Conservation (phyloP, 306 rosid species). For the Glycyrrhiza uralensis region DNA sequence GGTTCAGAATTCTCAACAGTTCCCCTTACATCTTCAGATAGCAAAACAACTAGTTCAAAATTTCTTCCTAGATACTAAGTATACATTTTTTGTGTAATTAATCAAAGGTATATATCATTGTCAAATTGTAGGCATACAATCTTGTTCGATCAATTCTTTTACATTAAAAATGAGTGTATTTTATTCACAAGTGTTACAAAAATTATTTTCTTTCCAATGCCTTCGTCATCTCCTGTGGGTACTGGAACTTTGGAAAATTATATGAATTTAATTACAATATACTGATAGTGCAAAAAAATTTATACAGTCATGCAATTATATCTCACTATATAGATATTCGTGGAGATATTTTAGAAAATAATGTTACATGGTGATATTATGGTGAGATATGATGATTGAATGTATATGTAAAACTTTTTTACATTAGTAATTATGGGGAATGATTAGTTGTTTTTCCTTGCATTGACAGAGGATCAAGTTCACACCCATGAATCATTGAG, state of each 20-base stretch:
- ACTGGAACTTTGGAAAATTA: not conserved
- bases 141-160: conserved; percentile 70
- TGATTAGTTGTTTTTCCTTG: no score
- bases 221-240: not conserved
- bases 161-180: conserved; percentile 24
- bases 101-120: conserved; percentile 55
- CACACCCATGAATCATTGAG: no score
- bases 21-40: conserved; percentile 75
- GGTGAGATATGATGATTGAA: no score
- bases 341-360: no score
- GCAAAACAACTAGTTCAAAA: conserved; percentile 43
- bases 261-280: no score
- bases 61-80: conserved; percentile 54
- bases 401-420: no score
- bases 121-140: conserved; percentile 41
- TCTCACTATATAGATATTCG: no score
- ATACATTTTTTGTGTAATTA: conserved; percentile 47
- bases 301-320: no score
- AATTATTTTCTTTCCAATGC: not conserved
- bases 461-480: no score
- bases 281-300: no score
- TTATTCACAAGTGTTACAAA: not conserved
- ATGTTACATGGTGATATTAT: no score
- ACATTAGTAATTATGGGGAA: no score
- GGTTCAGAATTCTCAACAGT: conserved; percentile 87